Evolutionary conservation across 768 basidiomycete genomes (phyloP).

Genomic region (Macrolepiota albuminosa): DNA sequence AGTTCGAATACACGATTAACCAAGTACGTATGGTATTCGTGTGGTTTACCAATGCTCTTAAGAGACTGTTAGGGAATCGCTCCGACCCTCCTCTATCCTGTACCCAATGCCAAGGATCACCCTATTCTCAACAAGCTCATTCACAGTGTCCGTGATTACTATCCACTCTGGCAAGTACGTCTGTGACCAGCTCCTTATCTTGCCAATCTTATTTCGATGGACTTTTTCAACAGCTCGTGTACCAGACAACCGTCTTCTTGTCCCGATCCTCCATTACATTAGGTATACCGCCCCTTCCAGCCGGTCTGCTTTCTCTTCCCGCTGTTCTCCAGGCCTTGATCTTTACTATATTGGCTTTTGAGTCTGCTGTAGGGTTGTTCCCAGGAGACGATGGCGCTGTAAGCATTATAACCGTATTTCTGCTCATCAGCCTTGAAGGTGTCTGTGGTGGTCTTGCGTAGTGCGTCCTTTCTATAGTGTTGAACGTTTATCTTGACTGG

Average conservation of each 20-base stretch:
- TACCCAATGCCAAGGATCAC: slow-evolving; percentile 59
- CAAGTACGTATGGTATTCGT: slow-evolving; percentile 40
- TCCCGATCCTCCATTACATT: slow-evolving; percentile 79
- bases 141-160: slow-evolving; percentile 84
- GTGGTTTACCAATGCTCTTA: neutral
- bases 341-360: slow-evolving; percentile 48
- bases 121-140: slow-evolving; percentile 73
- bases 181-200: slow-evolving; percentile 3
- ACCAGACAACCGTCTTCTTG: slow-evolving; percentile 63
- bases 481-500: neutral
- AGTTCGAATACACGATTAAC: slow-evolving; percentile 93
- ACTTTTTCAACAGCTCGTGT: slow-evolving; percentile 44
- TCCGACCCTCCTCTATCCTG: slow-evolving; percentile 85
- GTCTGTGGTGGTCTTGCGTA: slow-evolving; percentile 92
- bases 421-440: slow-evolving; percentile 83
- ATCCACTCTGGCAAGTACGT: slow-evolving; percentile 88
- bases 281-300: slow-evolving; percentile 69
- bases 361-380: slow-evolving; percentile 58
- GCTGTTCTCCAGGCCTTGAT: slow-evolving; percentile 60
- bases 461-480: slow-evolving; percentile 39
- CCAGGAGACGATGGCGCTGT: slow-evolving; percentile 31
- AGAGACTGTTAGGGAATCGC: slow-evolving; percentile 63
- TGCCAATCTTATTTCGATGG: neutral
- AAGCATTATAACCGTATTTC: slow-evolving; percentile 57
- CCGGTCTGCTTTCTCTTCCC: slow-evolving; percentile 56